phyloP scores from a whole-genome alignment of 257 asterid species.

The Solanum ahanhuiri region DNA sequence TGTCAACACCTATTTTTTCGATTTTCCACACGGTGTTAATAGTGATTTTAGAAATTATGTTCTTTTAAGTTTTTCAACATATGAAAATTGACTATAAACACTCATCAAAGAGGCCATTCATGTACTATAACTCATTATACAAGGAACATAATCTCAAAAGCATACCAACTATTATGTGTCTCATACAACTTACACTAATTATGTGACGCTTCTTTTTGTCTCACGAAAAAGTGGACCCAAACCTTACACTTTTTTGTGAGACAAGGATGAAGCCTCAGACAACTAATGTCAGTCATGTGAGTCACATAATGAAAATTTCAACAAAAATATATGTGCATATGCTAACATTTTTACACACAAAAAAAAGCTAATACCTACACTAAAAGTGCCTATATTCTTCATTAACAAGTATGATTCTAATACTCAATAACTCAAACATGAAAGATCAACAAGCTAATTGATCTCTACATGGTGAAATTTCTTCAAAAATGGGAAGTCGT shows the following conservation, averaged over 20 bases:
- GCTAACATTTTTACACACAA: background rate
- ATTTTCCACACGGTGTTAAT: background rate
- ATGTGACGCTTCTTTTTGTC: background rate
- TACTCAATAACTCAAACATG: background rate
- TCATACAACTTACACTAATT: background rate
- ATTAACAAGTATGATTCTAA: background rate
- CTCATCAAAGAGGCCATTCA: background rate
- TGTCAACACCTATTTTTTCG: background rate
- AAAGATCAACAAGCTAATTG: constrained; percentile 70
- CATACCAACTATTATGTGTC: background rate
- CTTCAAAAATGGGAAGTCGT: constrained; percentile 91
- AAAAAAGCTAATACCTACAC: background rate
- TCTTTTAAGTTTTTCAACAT: background rate
- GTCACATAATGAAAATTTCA: background rate
- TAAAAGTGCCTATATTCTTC: background rate
- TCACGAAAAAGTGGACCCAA: background rate
- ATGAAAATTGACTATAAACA: background rate
- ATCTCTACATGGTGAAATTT: constrained; percentile 66
- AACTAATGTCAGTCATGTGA: background rate
- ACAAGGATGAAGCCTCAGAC: background rate
- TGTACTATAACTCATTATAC: background rate
- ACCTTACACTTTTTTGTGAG: background rate
- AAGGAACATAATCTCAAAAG: background rate
- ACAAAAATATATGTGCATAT: background rate
- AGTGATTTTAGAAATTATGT: background rate